phyloP scores from a whole-genome alignment of 116 monocot genomes.

The Cymodocea nodosa region DNA sequence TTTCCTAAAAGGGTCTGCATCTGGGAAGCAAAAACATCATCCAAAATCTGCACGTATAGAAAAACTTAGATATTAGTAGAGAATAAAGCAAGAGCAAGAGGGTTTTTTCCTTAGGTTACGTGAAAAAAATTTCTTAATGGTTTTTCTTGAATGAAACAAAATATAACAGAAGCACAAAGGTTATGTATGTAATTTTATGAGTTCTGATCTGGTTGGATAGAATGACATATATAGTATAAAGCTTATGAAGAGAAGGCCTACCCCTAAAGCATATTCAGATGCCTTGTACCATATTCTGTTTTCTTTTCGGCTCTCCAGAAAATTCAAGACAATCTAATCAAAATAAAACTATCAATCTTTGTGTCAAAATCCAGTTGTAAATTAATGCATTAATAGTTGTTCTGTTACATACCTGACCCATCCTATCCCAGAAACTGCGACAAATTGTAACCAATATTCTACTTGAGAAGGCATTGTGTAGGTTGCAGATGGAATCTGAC shows the following conservation, averaged over 20 bases:
- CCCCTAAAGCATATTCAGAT: conserved; percentile 63
- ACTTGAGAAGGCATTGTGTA: conserved; percentile 56
- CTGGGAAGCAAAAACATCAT: conserved; percentile 78
- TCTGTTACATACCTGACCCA: conserved; percentile 66
- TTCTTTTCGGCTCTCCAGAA: conserved; percentile 87
- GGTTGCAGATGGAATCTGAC: conserved; percentile 42
- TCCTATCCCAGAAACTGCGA: conserved; percentile 73
- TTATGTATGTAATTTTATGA: too few relatives aligned
- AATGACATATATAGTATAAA: too few relatives aligned
- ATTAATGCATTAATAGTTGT: background rate
- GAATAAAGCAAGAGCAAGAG: too few relatives aligned
- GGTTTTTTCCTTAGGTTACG: too few relatives aligned
- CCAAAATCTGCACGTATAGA: conserved; percentile 39
- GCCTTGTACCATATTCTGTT: conserved; percentile 81
- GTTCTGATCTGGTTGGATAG: too few relatives aligned
- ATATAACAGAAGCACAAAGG: too few relatives aligned
- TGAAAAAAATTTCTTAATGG: too few relatives aligned
- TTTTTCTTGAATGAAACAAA: too few relatives aligned
- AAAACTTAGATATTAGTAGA: background rate
- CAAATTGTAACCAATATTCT: conserved; percentile 82
- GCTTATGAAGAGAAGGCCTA: conserved; percentile 19
- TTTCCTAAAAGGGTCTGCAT: conserved; percentile 60
- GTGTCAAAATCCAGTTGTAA: background rate
- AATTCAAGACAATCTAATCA: conserved; percentile 60
- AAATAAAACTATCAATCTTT: background rate